A percentile compares a stretch with the other conserved stretches of the same genome.
Evolutionary conservation across 2,329 filamentous ascomycete species (phyloP).

Genomic region (Fusarium palustre): DNA sequence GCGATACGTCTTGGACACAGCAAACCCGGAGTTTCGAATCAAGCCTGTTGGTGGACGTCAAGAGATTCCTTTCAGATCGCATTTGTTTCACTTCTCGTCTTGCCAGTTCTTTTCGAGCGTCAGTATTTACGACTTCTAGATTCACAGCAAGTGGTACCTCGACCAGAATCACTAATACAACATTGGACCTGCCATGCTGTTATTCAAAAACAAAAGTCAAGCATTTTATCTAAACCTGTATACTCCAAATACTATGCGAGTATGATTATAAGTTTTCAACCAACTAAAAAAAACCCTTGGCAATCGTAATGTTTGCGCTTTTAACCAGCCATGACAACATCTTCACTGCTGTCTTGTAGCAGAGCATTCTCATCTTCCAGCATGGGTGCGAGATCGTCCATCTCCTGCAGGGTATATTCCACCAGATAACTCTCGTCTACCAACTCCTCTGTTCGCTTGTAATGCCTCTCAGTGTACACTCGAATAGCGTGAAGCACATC

Average conservation of each 20-base stretch:
- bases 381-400: slow-evolving; percentile 77
- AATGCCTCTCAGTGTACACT: slow-evolving; percentile 93
- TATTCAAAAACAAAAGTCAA: background rate
- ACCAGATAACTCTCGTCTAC: slow-evolving; percentile 95
- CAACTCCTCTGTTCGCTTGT: slow-evolving; percentile 87
- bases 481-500: slow-evolving; percentile 89
- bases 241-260: slow-evolving; percentile 35
- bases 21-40: background rate
- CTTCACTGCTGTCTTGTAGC: slow-evolving; percentile 53
- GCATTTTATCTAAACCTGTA: slow-evolving; percentile 37
- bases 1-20: background rate
- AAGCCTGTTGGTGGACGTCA: background rate
- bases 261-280: slow-evolving; percentile 5
- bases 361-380: slow-evolving; percentile 50
- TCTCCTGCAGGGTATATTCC: slow-evolving; percentile 92
- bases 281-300: slow-evolving; percentile 14
- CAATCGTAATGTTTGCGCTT: slow-evolving; percentile 12
- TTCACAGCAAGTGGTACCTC: background rate
- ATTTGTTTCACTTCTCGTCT: background rate
- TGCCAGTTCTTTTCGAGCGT: background rate
- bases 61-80: too few relatives aligned
- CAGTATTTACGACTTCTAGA: background rate
- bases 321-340: slow-evolving; percentile 58
- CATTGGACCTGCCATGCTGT: background rate
- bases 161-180: background rate